These are phyloP conservation scores for Candida broadrunensis DNA, from an alignment of 805 yeast species.

Conservation along the genomic window DNA sequence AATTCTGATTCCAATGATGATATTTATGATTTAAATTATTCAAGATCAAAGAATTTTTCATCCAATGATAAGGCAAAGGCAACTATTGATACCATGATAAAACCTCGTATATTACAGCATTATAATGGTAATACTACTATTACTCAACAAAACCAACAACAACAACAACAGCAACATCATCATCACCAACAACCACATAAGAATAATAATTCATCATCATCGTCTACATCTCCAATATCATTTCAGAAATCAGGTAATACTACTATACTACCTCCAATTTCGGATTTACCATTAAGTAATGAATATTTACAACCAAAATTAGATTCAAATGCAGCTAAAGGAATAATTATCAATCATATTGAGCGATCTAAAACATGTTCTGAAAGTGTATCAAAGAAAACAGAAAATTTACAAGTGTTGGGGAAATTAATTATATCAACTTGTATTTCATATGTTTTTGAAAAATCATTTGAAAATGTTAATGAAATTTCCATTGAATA, in stretches of 20 bases:
- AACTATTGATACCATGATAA: slow-evolving; percentile 47
- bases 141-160: slow-evolving; percentile 1
- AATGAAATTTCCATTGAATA: slow-evolving; percentile 55
- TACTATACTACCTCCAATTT: slow-evolving; percentile 4
- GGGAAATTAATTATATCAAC: slow-evolving; percentile 58
- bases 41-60: slow-evolving; percentile 24
- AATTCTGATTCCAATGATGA: slow-evolving; percentile 33
- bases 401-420: slow-evolving; percentile 50
- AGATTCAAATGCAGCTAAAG: slow-evolving; percentile 7
- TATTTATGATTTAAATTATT: slow-evolving; percentile 30
- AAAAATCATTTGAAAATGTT: slow-evolving; percentile 55
- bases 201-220: not conserved
- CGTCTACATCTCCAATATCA: not conserved
- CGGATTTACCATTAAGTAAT: not conserved
- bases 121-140: not conserved
- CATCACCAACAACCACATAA: not conserved
- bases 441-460: slow-evolving; percentile 60
- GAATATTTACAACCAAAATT: not conserved
- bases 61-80: slow-evolving; percentile 39
- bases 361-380: slow-evolving; percentile 65
- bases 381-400: slow-evolving; percentile 35
- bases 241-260: not conserved
- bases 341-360: slow-evolving; percentile 30
- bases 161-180: not conserved
- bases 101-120: slow-evolving; percentile 31